phyloP scores from a whole-genome alignment of 768 basidiomycete species.

The Collybia sp. region DNA sequence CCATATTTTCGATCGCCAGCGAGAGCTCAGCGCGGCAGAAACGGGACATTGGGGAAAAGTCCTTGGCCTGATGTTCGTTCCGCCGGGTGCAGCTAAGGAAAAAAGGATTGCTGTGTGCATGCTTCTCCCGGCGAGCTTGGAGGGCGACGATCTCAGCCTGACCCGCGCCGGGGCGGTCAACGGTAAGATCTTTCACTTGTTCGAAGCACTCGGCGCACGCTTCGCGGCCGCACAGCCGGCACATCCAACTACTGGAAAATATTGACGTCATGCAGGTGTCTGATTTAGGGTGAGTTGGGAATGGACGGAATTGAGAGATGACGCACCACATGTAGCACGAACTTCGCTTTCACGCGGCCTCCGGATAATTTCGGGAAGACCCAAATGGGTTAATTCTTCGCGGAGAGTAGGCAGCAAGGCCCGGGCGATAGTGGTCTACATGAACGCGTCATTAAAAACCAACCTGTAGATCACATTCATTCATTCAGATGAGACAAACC shows the following conservation, averaged over 20 bases:
- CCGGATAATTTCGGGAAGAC: conserved; percentile 53
- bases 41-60: conserved; percentile 79
- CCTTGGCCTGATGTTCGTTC: conserved; percentile 60
- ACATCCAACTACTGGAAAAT: conserved; percentile 89
- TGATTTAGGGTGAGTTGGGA: conserved; percentile 22
- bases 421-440: conserved; percentile 60
- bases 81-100: conserved; percentile 70
- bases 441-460: conserved; percentile 8
- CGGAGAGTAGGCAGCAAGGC: conserved; percentile 65
- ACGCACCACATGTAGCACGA: conserved; percentile 79
- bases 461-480: conserved; percentile 3
- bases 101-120: conserved; percentile 63
- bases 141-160: conserved; percentile 44
- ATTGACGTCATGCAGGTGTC: conserved; percentile 94
- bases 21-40: conserved; percentile 64
- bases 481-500: conserved; percentile 29
- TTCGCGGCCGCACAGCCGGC: conserved; percentile 86
- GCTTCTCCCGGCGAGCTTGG: conserved; percentile 51
- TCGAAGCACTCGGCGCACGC: conserved; percentile 82
- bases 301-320: conserved; percentile 1
- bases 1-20: conserved; percentile 67
- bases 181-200: conserved; percentile 61
- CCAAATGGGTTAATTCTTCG: conserved; percentile 60
- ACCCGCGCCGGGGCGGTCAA: conserved; percentile 41
- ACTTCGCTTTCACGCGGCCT: conserved; percentile 78